Evolutionary conservation across 768 basidiomycete genomes (phyloP), one percentile per base, ranked within the genome.

Genomic region (Tricholoma saponaceum): DNA sequence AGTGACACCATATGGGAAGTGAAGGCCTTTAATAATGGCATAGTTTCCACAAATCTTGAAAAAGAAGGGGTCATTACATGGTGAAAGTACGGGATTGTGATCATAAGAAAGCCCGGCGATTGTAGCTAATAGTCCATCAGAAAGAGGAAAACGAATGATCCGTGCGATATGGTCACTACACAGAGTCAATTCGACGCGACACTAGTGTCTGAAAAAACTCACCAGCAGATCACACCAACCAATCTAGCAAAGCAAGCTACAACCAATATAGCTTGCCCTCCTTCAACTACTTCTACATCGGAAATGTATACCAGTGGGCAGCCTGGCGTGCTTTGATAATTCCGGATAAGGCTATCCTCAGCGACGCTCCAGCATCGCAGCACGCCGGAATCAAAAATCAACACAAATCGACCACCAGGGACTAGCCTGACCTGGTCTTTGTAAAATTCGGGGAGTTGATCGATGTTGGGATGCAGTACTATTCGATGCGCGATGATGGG

Each of bases 281-380:
- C 54, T 6, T 44, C 43, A 18, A 46, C 54, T n/a, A 55, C 22
- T n/a, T 55, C 54, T 2, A 18, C 14, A 46, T 12, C 41, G n/a
- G 28, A 26, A 9, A 28, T 3, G 5, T n/a, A n/a, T n/a, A 32
- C 25, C 26, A 28, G 44, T 28, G 41, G 41, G 26, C 14, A 54
- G 3, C 8, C 26, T 18, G 41, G 23, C 6, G 14, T 12, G 13
- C 28, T 8, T n/a, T 8, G 13, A n/a, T 55, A 55, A 3, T 35
- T 18, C 54, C 54, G 46, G 25, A 55, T 13, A 5, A 47, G 4
- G 10, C 18, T 16, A 14, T 55, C 39, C 28, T 28, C n/a, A 18
- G 43, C 18, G 22, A 55, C 16, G 18, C 30, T 55, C 54, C 54
- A 55, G 20, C 54, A 55, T 55, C 44, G 35, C 20, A 55, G 13